phyloP scores from a whole-genome alignment of 805 yeast species.

The Pichia thaimueangensis region DNA sequence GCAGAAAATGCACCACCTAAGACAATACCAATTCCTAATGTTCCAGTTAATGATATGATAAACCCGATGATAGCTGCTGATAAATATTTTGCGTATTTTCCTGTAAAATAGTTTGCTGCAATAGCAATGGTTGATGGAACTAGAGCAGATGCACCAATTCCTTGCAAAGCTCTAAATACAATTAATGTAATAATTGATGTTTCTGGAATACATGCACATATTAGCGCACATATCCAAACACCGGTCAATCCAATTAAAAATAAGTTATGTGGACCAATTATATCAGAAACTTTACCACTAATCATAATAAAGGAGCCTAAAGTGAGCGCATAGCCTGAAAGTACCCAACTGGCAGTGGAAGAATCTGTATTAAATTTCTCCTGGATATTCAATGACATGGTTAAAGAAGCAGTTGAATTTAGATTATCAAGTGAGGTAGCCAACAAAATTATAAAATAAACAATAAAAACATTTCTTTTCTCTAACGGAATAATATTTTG shows the following conservation, averaged over 20 bases:
- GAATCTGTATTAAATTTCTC: conserved; percentile 32
- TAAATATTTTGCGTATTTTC: conserved; percentile 11
- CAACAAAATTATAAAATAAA: conserved; percentile 13
- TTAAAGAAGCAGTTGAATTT: conserved; percentile 23
- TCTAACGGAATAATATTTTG: conserved; percentile 13
- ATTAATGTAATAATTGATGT: conserved; percentile 32
- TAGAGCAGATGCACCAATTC: conserved; percentile 37
- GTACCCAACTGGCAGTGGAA: conserved; percentile 35
- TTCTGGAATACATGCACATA: conserved; percentile 31
- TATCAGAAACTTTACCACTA: conserved; percentile 37
- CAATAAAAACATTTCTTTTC: conserved; percentile 15
- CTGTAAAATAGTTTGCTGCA: conserved; percentile 21
- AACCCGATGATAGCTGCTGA: conserved; percentile 14
- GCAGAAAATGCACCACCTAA: conserved; percentile 40
- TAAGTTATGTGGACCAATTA: conserved; percentile 33
- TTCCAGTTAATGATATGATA: conserved; percentile 20
- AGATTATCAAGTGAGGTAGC: conserved; percentile 22
- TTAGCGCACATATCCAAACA: conserved; percentile 24
- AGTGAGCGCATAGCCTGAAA: conserved; percentile 39
- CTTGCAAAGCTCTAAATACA: conserved; percentile 40
- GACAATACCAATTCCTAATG: conserved; percentile 35
- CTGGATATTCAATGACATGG: conserved; percentile 24
- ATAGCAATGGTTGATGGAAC: conserved; percentile 30
- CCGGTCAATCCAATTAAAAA: conserved; percentile 19
- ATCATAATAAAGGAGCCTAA: conserved; percentile 39